Conservation (phyloP, 305 asterid species). For the Stenogyne calaminthoides region DNA sequence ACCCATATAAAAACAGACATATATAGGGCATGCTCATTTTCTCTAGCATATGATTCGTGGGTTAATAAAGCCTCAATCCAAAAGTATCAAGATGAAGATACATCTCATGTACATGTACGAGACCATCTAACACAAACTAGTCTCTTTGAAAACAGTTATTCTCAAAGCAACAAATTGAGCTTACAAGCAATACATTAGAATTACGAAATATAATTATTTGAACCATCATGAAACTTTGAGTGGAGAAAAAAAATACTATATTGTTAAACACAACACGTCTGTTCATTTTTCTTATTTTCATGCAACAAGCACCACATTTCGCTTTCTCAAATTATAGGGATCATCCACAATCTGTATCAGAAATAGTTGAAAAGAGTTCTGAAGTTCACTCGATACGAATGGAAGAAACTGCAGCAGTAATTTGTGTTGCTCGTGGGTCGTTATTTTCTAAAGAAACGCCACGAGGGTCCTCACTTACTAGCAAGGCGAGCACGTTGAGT, state of each 20-base stretch:
- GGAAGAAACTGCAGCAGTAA: slow-evolving; percentile 61
- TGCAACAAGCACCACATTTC: slow-evolving; percentile 1
- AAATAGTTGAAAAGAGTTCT: background rate
- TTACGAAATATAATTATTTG: background rate
- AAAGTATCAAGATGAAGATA: too few relatives aligned
- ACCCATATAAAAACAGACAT: too few relatives aligned
- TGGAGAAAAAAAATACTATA: background rate
- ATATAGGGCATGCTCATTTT: too few relatives aligned
- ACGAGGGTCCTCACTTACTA: slow-evolving; percentile 85
- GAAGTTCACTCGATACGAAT: slow-evolving; percentile 49
- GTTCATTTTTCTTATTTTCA: slow-evolving; percentile 17
- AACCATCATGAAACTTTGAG: background rate
- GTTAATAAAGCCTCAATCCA: too few relatives aligned
- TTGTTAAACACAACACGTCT: slow-evolving; percentile 13
- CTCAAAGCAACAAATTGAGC: too few relatives aligned
- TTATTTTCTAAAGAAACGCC: slow-evolving; percentile 71
- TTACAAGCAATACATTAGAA: too few relatives aligned
- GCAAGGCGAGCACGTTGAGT: slow-evolving; percentile 74
- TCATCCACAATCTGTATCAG: background rate
- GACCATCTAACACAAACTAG: too few relatives aligned
- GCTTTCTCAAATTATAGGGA: background rate
- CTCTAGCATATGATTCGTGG: too few relatives aligned
- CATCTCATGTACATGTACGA: too few relatives aligned
- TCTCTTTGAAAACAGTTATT: too few relatives aligned
- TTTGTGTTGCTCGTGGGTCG: slow-evolving; percentile 69